Evolutionary conservation across 352 stramenopile species (phyloP), one percentile per base, ranked within the genome.

Genomic region (Globisporangium emineosum): DNA sequence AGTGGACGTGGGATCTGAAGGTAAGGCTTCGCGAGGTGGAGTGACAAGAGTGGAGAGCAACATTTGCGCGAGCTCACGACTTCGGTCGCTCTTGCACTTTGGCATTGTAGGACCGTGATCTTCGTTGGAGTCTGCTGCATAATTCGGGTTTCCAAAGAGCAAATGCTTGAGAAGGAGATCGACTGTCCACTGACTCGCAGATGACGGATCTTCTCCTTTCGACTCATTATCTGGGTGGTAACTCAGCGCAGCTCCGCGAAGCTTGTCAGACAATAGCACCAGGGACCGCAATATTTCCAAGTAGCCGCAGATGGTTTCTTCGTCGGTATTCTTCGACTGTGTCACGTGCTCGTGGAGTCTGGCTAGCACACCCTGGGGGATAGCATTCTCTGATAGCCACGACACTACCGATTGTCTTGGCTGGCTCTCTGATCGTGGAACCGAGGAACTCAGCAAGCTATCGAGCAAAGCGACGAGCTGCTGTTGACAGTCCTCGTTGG

Each of bases 121-220:
- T 30, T 19, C n/a, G 19, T 32, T 13, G 19, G 21, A 17, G 27
- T 42, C 30, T 21, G 23, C 4, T 9, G n/a, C 43, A 42, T n/a
- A 10, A 21, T 7, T 4, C 3, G 27, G 5, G 19, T 40, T 47
- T 15, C 65, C 65, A 56, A 68, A 70, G 35, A 68, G 53, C 9
- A 69, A 40, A 5, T 58, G n/a, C 29, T 56, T 69, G 40, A 70
- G 35, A 5, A 72, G 35, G 4, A 72, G 65, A 64, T 57, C 33
- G 12, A 61, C 8, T 25, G 58, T 63, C 50, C 66, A 69, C n/a
- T 53, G 27, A n/a, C 33, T 42, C 10, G 27, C 27, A 19, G 15
- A n/a, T 6, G 10, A 12, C 40, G 13, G 8, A 25, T 40, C 42
- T 25, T 57, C 15, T 40, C 15, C 21, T 8, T 32, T 55, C 8